Percentiles rank a stretch among this genome's conserved stretches.
These are phyloP conservation scores for Fomitopsis pinicola DNA, from an alignment of 1,284 basidiomycete genomes.

Conservation along the genomic window DNA sequence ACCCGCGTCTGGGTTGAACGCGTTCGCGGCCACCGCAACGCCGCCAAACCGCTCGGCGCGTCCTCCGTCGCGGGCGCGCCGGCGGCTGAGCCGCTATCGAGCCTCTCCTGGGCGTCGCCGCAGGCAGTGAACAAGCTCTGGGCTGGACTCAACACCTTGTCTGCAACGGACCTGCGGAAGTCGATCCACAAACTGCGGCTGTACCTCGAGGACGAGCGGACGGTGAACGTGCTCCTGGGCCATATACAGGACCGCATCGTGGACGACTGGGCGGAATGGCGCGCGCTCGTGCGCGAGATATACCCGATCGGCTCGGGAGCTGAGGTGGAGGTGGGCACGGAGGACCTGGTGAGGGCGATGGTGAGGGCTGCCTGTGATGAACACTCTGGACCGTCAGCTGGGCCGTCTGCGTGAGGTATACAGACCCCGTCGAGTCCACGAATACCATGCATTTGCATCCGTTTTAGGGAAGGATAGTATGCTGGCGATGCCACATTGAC, in stretches of 20 bases:
- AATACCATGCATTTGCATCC: too few relatives aligned
- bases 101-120: constrained; percentile 41
- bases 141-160: constrained; percentile 45
- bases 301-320: constrained; percentile 31
- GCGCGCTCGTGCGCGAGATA: constrained; percentile 40
- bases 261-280: constrained; percentile 69
- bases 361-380: constrained; percentile 28
- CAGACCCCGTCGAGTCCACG: background rate
- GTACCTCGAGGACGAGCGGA: constrained; percentile 78
- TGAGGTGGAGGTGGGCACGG: constrained; percentile 31
- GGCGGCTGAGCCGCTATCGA: background rate
- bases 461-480: too few relatives aligned
- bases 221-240: constrained; percentile 70
- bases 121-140: constrained; percentile 47
- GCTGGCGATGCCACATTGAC: too few relatives aligned
- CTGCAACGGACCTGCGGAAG: constrained; percentile 52
- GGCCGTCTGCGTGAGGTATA: background rate
- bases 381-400: constrained; percentile 3
- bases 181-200: constrained; percentile 54
- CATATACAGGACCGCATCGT: constrained; percentile 75
- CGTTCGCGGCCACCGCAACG: constrained; percentile 31
- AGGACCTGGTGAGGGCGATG: constrained; percentile 32
- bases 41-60: constrained; percentile 8
- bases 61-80: constrained; percentile 5
- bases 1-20: constrained; percentile 58